Conservation (phyloP, 2,329 filamentous ascomycete species). For the Aspergillus amoenus region DNA sequence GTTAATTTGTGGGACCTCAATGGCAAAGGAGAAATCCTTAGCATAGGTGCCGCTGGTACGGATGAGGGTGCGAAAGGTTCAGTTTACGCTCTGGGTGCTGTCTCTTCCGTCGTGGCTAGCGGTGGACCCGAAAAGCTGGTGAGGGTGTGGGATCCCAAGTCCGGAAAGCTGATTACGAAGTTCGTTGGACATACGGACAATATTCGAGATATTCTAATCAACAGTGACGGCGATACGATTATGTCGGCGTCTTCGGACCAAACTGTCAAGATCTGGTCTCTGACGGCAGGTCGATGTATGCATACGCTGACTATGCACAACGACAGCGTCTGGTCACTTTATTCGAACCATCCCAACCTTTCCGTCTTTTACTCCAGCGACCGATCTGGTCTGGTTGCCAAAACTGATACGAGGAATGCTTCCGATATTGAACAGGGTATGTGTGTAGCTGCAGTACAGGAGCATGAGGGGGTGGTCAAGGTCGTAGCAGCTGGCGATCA, state of each 20-base stretch:
- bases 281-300: constrained; percentile 93
- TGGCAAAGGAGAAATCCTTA: constrained; percentile 79
- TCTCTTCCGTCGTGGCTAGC: constrained; percentile 78
- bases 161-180: constrained; percentile 88
- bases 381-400: constrained; percentile 88
- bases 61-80: constrained; percentile 87
- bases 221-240: constrained; percentile 82
- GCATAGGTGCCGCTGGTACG: constrained; percentile 74
- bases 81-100: constrained; percentile 83
- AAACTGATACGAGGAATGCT: constrained; percentile 81
- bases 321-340: constrained; percentile 95
- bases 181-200: constrained; percentile 97
- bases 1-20: constrained; percentile 92
- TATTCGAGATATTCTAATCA: constrained; percentile 85
- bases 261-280: constrained; percentile 97
- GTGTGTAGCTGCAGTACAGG: constrained; percentile 86
- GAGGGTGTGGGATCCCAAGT: constrained; percentile 84
- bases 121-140: constrained; percentile 94
- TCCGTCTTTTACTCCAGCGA: constrained; percentile 94
- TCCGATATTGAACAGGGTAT: constrained; percentile 82
- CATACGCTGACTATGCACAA: constrained; percentile 99
- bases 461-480: constrained; percentile 71
- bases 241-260: constrained; percentile 94
- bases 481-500: constrained; percentile 66
- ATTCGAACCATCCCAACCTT: constrained; percentile 80